These are phyloP conservation scores for Nephromyces sp. DNA, from an alignment of 169 alveolate genomes.

Conservation along the genomic window DNA sequence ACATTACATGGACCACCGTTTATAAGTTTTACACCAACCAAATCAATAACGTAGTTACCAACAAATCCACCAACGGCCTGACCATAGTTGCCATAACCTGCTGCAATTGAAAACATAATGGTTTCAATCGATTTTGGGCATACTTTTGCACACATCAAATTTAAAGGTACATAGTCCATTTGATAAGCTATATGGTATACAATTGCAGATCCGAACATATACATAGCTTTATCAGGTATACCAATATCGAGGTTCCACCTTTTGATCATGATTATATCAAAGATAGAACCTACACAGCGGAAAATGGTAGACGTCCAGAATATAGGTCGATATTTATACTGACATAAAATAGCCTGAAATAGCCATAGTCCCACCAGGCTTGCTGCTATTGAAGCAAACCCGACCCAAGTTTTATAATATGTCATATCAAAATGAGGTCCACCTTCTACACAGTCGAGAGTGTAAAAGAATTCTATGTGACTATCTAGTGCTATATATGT, in stretches of 20 bases:
- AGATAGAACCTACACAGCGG: slow-evolving; percentile 19
- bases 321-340: slow-evolving; percentile 10
- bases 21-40: too few relatives aligned
- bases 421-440: slow-evolving; percentile 39
- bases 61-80: background rate
- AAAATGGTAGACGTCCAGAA: slow-evolving; percentile 22
- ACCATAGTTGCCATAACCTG: slow-evolving; percentile 19
- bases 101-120: slow-evolving; percentile 14
- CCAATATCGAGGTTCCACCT: slow-evolving; percentile 20
- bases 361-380: slow-evolving; percentile 18
- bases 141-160: slow-evolving; percentile 2
- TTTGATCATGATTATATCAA: slow-evolving; percentile 13
- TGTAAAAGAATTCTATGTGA: slow-evolving; percentile 22
- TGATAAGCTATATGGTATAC: slow-evolving; percentile 11
- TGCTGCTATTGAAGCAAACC: slow-evolving; percentile 13
- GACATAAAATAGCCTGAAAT: slow-evolving; percentile 14
- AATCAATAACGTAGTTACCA: background rate
- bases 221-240: slow-evolving; percentile 24
- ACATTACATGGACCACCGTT: too few relatives aligned
- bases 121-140: slow-evolving; percentile 11
- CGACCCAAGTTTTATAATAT: slow-evolving; percentile 16
- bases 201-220: slow-evolving; percentile 24
- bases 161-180: slow-evolving; percentile 19
- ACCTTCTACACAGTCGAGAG: slow-evolving; percentile 15
- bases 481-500: slow-evolving; percentile 15